Conservation (phyloP, 2,329 filamentous ascomycete genomes). For the Coniella vitis region DNA sequence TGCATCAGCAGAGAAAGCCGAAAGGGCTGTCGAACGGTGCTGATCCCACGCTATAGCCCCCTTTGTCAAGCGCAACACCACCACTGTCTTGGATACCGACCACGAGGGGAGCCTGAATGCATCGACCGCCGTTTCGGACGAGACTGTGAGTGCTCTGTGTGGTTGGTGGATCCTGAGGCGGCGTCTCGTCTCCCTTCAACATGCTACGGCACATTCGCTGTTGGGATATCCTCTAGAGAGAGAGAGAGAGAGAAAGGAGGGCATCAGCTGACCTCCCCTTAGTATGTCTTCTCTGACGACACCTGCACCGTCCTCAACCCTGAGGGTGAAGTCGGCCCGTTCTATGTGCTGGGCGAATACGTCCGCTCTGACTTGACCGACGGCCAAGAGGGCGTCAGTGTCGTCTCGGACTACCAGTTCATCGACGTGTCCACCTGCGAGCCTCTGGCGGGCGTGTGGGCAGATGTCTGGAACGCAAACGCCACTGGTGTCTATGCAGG, state of each 20-base stretch:
- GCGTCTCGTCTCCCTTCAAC: background rate
- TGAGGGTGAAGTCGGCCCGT: conserved; percentile 30
- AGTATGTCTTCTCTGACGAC: conserved; percentile 4
- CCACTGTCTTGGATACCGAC: conserved; percentile 2
- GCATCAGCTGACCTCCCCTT: too few relatives aligned
- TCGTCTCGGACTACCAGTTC: conserved; percentile 35
- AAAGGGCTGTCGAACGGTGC: too few relatives aligned
- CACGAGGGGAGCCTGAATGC: conserved; percentile 3
- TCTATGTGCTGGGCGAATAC: conserved; percentile 25
- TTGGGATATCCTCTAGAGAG: too few relatives aligned
- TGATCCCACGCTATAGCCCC: background rate
- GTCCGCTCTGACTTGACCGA: conserved; percentile 31
- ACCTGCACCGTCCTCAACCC: conserved; percentile 22
- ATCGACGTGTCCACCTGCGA: conserved; percentile 35
- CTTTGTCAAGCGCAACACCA: conserved; percentile 4
- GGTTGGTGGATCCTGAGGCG: too few relatives aligned
- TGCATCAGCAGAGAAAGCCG: too few relatives aligned
- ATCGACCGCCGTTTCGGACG: background rate
- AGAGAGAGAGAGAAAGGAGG: too few relatives aligned
- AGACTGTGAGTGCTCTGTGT: conserved; percentile 1
- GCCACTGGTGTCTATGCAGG: conserved; percentile 35
- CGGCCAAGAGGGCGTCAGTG: conserved; percentile 29
- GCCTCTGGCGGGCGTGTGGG: conserved; percentile 18
- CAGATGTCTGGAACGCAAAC: conserved; percentile 25
- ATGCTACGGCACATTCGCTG: too few relatives aligned